Evolutionary conservation across 192 early-diverging fungal species (phyloP), one percentile per base, ranked within the genome.

Genomic region (Linnemannia elongata): DNA sequence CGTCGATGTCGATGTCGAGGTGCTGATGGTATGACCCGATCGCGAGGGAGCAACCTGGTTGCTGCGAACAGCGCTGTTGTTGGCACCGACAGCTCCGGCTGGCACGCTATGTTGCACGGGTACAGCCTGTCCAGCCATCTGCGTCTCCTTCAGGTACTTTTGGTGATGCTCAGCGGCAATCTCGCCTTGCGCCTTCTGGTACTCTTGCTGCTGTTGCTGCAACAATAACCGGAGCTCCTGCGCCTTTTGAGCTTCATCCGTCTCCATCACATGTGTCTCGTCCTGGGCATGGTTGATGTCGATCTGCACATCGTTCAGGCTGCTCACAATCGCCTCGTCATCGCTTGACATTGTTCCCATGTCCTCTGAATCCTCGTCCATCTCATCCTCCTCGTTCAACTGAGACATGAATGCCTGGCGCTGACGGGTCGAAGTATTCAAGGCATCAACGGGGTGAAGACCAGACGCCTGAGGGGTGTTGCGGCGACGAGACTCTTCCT

Each of bases 401-500:
- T 87, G 88, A 33, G 88, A 89, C 79, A 89, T 83, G 27, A 89
- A 83, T 0, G 88, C 85, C 57, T 89, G 78, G 47, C 81, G 80
- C 44, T 83, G 86, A 36, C 84, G 81, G 8, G 87, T 80, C 10
- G 83, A 68, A 2, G 83, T 83, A 18, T 76, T 83, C 68, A 83
- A 38, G 17, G 80, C 76, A 74, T 83, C 85, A 12, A 69, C 63
- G 22, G 84, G 78, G 42, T 86, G 80, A 49, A 80, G 75, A 33
- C 66, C 75, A 30, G 78, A 54, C 17, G 30, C 12, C 69, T 85
- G 77, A 3, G 78, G 72, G 44, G 75, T 24, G 36, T 80, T 77
- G 8, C 88, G 88, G 63, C 73, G 80, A 63, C 82, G 88, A 22
- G 90, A 78, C 54, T 95, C 93, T 79, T 95, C 93, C 71, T 92